Percentiles rank a stretch among this genome's conserved stretches.
phyloP scores from a whole-genome alignment of 176 grass and related monocot species.

The Chloris gayana region DNA sequence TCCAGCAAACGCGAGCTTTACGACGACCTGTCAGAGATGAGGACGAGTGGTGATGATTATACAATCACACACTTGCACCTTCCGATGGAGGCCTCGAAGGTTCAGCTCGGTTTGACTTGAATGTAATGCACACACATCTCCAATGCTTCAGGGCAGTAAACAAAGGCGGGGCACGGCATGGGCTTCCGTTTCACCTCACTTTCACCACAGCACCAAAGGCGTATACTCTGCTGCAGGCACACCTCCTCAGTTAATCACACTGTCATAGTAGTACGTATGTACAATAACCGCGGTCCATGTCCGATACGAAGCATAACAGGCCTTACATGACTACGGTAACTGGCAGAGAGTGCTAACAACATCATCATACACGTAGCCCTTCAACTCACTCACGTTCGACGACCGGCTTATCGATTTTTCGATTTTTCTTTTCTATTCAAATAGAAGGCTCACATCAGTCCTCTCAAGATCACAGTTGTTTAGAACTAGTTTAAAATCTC shows the following conservation, averaged over 20 bases:
- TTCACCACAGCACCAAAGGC: neutral
- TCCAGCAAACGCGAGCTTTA: slow-evolving; percentile 1
- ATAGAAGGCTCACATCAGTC: no score
- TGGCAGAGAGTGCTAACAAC: no score
- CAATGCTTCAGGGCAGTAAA: neutral
- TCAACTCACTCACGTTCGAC: no score
- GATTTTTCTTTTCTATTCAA: no score
- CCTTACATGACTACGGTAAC: no score
- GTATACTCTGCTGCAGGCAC: no score
- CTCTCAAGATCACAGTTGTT: no score
- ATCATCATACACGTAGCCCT: no score
- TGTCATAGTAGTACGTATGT: neutral
- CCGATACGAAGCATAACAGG: no score
- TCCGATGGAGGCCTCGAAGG: neutral
- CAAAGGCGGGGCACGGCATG: neutral
- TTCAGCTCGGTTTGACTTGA: neutral
- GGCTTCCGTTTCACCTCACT: neutral
- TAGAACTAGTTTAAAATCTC: no score
- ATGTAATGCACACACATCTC: neutral
- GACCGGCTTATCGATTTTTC: no score
- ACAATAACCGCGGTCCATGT: neutral
- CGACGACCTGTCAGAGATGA: neutral
- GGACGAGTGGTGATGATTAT: neutral
- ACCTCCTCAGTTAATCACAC: neutral
- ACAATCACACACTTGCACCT: neutral